These are phyloP conservation scores for Elsinoe ampelina DNA, from an alignment of 2,329 filamentous ascomycete species.

Conservation along the genomic window DNA sequence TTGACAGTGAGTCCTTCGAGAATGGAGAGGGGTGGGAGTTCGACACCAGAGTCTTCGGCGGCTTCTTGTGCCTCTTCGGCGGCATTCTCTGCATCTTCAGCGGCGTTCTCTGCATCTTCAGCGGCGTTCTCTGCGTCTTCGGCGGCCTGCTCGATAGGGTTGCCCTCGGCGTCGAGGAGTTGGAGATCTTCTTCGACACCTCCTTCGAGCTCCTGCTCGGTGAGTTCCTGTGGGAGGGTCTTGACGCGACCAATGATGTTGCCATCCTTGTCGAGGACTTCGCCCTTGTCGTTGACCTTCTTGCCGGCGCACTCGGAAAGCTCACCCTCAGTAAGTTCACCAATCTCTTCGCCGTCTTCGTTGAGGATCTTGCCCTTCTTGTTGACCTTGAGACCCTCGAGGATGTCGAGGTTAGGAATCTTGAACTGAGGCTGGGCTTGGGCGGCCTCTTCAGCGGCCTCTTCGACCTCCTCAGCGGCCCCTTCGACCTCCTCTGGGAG, in stretches of 20 bases:
- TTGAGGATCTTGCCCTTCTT: constrained; percentile 47
- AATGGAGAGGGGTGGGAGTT: constrained; percentile 39
- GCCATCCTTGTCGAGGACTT: constrained; percentile 55
- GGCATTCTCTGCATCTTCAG: constrained; percentile 27
- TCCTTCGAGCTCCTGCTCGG: constrained; percentile 26
- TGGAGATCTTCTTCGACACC: constrained; percentile 20
- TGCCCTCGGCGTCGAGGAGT: constrained; percentile 18
- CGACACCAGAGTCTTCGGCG: constrained; percentile 25
- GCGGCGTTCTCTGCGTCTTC: constrained; percentile 28
- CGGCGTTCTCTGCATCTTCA: constrained; percentile 25
- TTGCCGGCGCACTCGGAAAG: constrained; percentile 54
- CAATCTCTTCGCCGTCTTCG: constrained; percentile 45
- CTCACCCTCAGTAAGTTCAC: constrained; percentile 48
- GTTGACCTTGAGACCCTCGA: constrained; percentile 49
- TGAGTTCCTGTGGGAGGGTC: constrained; percentile 37
- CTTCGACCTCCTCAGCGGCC: too few species aligned
- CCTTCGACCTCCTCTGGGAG: constrained; percentile 25
- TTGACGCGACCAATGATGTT: constrained; percentile 54
- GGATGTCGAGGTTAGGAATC: constrained; percentile 37
- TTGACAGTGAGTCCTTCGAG: constrained; percentile 43
- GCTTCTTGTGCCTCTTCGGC: constrained; percentile 25
- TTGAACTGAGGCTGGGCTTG: constrained; percentile 26
- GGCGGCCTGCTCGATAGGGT: constrained; percentile 26
- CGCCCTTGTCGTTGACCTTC: constrained; percentile 55
- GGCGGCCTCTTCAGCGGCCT: constrained; percentile 24